phyloP scores from a whole-genome alignment of 2,329 filamentous ascomycete genomes.

The Ceratocystis variospora region DNA sequence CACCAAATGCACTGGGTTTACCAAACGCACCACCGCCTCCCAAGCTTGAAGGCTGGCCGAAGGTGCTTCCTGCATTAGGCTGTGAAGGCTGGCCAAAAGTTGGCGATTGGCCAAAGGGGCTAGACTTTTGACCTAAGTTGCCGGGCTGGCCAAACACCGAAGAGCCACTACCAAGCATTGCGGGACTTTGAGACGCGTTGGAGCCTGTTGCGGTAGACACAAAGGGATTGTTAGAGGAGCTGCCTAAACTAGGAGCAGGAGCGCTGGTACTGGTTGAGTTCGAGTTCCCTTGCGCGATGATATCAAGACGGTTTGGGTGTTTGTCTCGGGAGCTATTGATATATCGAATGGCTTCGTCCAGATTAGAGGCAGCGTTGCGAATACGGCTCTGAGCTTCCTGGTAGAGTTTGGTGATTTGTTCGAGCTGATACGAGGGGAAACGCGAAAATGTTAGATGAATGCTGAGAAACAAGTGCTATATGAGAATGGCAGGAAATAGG shows the following conservation, averaged over 20 bases:
- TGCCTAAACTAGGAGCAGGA: constrained; percentile 15
- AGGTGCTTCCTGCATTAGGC: constrained; percentile 17
- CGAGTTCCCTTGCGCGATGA: constrained; percentile 36
- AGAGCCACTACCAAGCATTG: constrained; percentile 13
- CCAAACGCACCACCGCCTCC: constrained; percentile 26
- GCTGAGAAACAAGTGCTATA: not conserved
- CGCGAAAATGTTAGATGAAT: constrained; percentile 20
- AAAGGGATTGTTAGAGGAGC: constrained; percentile 36
- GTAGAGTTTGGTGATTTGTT: constrained; percentile 47
- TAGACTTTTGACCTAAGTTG: constrained; percentile 33
- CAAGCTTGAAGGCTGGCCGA: constrained; percentile 19
- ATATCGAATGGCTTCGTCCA: constrained; percentile 59
- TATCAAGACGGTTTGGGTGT: constrained; percentile 62
- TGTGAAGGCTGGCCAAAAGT: constrained; percentile 31
- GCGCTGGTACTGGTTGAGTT: constrained; percentile 30
- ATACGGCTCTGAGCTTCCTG: constrained; percentile 57
- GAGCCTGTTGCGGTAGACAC: constrained; percentile 21
- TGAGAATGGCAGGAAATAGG: not conserved
- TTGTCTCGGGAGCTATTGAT: constrained; percentile 50
- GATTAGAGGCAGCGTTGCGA: constrained; percentile 51
- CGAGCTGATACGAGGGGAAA: constrained; percentile 32
- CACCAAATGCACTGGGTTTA: constrained; percentile 20
- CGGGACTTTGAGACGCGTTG: constrained; percentile 17
- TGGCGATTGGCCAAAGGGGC: constrained; percentile 26
- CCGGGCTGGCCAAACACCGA: constrained; percentile 27